phyloP scores from a whole-genome alignment of 768 basidiomycete genomes.

The Suillus luteus region DNA sequence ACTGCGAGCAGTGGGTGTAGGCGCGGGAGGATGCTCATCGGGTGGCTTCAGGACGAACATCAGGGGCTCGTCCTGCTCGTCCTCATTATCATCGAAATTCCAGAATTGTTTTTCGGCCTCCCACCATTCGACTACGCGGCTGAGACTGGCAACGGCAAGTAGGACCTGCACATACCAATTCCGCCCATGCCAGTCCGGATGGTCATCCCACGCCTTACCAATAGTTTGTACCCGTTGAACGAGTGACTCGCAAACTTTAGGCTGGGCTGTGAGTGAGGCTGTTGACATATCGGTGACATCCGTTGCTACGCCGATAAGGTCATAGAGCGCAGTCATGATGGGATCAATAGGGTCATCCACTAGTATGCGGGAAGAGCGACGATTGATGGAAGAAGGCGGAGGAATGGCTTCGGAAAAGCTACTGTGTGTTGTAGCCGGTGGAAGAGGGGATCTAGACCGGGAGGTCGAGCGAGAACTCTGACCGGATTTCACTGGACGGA shows the following conservation, averaged over 20 bases:
- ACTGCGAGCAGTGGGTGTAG: conserved; percentile 40
- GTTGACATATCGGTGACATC: conserved; percentile 92
- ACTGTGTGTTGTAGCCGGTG: conserved; percentile 62
- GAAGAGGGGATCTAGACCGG: conserved; percentile 90
- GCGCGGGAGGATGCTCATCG: conserved; percentile 52
- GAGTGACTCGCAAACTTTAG: conserved; percentile 82
- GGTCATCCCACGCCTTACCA: conserved; percentile 95
- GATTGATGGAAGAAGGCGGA: conserved; percentile 50
- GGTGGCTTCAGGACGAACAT: conserved; percentile 92
- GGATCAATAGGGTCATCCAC: conserved; percentile 87
- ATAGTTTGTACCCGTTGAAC: conserved; percentile 91
- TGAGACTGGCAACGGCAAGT: conserved; percentile 92
- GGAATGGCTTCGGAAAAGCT: conserved; percentile 61
- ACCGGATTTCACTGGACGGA: conserved; percentile 65
- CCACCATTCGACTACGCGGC: conserved; percentile 99
- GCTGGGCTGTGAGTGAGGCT: conserved; percentile 79
- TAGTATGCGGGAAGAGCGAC: conserved; percentile 79
- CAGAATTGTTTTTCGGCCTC: conserved; percentile 99
- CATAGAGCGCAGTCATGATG: conserved; percentile 88
- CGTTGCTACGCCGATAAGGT: conserved; percentile 89
- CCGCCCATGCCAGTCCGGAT: conserved; percentile 96
- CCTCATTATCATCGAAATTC: conserved; percentile 94
- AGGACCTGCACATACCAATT: conserved; percentile 98
- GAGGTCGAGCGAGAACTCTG: conserved; percentile 93
- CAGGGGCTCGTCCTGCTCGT: conserved; percentile 88